Percentiles rank a stretch among this genome's conserved stretches.
Conservation (phyloP, 2,329 filamentous ascomycete genomes). For the Leptographium flavum region DNA sequence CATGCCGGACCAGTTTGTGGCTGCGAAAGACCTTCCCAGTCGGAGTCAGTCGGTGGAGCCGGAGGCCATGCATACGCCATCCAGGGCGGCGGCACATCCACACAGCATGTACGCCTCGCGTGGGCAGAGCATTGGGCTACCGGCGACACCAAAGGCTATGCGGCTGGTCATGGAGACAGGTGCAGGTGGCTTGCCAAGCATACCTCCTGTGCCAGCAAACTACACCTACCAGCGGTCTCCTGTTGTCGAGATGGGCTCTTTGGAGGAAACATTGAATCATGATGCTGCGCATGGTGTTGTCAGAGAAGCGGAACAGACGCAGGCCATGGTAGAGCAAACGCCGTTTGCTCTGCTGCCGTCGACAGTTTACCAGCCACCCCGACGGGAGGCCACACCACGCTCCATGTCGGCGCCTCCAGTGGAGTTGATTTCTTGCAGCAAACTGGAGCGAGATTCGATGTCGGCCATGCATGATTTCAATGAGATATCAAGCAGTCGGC, state of each 20-base stretch:
- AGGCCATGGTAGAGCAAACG: slow-evolving; percentile 1
- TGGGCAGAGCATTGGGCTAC: slow-evolving; percentile 55
- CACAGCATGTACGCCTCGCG: slow-evolving; percentile 34
- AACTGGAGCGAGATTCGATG: not conserved
- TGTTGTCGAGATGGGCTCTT: slow-evolving; percentile 14
- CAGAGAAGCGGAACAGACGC: slow-evolving; percentile 11
- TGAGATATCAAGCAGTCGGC: slow-evolving; percentile 15
- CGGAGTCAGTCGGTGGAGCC: slow-evolving; percentile 55
- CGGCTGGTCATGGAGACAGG: slow-evolving; percentile 57
- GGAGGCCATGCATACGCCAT: slow-evolving; percentile 20
- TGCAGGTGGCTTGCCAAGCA: slow-evolving; percentile 23
- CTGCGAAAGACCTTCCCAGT: slow-evolving; percentile 30
- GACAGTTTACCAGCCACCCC: slow-evolving; percentile 42
- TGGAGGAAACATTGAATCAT: slow-evolving; percentile 3
- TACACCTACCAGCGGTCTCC: slow-evolving; percentile 27
- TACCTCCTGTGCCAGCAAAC: slow-evolving; percentile 35
- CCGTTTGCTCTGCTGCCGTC: slow-evolving; percentile 38
- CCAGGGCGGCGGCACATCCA: slow-evolving; percentile 11
- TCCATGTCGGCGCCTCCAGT: slow-evolving; percentile 46
- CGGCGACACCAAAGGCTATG: slow-evolving; percentile 86
- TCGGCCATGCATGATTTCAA: too few relatives aligned
- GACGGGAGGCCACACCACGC: slow-evolving; percentile 31
- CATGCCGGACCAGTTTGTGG: slow-evolving; percentile 22
- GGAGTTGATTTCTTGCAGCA: not conserved
- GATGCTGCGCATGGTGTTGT: not conserved